Base-by-base conservation (phyloP, 805 yeast genomes). In the Barnettozyma wickerhamii region DNA sequence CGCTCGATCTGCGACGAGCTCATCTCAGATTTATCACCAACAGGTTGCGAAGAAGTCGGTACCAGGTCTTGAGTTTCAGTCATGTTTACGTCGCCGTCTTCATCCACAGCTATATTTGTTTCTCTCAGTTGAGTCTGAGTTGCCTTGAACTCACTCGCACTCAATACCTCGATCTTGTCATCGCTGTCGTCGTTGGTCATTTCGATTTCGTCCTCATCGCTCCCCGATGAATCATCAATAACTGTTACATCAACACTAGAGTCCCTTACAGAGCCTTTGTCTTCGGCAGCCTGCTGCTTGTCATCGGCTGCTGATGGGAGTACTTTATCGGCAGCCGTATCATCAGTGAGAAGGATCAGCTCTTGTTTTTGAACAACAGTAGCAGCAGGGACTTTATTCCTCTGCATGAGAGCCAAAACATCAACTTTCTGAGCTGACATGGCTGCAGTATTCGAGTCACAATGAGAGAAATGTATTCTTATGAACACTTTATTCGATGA, bases 381-480 rank as follows among this genome's bases (percentile, higher is more conserved):
- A 23, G 3, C 26, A 23, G 9, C 26, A 23, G 12, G 12, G 3
- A 23, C 17, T 33, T 28, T 32, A 12, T 30, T 26, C 20, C 27
- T 18, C 6, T 31, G 30, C 35, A 40, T 40, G 37, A 40, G 26
- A 6, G 39, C 32, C n/a, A 40, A 40, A 3, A 43, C 37, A 10
- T 36, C 43, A 4, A 30, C 18, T 19, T 14, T 33, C 4, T 17
- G 21, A 10, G 28, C 29, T 23, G 26, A 12, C 26, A 23, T 23
- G 26, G 9, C 12, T 12, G 12, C 12, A 12, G 26, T 23, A 9
- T 23, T 12, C 26, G 9, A 23, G 12, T 23, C 12, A 23, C 12
- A 23, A 9, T 9, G 26, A 23, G 9, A 9, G 26, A 23, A 9
- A 23, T 9, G 3, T 9, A 23, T 23, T 23, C 9, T 23, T 9